Evolutionary conservation across 192 early-diverging fungal genomes (phyloP).

Genomic region (Coemansia sp.): DNA sequence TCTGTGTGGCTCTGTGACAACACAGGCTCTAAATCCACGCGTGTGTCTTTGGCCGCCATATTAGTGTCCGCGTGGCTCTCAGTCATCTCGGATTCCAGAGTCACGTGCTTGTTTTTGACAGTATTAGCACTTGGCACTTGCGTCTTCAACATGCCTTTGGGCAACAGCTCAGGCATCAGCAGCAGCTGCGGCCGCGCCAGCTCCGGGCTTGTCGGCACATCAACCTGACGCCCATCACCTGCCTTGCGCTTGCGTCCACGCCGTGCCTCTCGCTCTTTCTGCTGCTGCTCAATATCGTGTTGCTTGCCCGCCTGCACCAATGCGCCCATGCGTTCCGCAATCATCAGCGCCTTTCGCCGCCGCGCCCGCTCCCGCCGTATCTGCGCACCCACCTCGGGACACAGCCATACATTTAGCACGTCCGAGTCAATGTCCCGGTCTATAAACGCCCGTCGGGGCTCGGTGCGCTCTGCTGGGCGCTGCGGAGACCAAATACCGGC

Average conservation of each 20-base stretch:
- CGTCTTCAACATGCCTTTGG: slow-evolving; percentile 29
- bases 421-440: background rate
- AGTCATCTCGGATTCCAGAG: background rate
- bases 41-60: too few relatives aligned
- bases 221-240: background rate
- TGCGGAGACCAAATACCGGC: slow-evolving; percentile 26
- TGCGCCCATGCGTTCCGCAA: slow-evolving; percentile 22
- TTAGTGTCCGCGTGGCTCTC: background rate
- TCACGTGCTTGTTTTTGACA: background rate
- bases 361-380: slow-evolving; percentile 5
- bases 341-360: slow-evolving; percentile 20
- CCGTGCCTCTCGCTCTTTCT: background rate
- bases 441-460: background rate
- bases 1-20: slow-evolving; percentile 4
- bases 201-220: slow-evolving; percentile 14
- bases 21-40: background rate
- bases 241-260: slow-evolving; percentile 13
- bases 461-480: background rate
- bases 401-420: slow-evolving; percentile 25
- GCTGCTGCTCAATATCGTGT: background rate
- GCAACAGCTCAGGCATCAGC: slow-evolving; percentile 41
- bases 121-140: background rate
- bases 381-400: slow-evolving; percentile 27
- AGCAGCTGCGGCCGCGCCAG: slow-evolving; percentile 36
- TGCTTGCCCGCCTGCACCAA: slow-evolving; percentile 23